A percentile compares a stretch with the other conserved stretches of the same genome.
Conservation (phyloP, 805 yeast species). For the Ogataea angusta region DNA sequence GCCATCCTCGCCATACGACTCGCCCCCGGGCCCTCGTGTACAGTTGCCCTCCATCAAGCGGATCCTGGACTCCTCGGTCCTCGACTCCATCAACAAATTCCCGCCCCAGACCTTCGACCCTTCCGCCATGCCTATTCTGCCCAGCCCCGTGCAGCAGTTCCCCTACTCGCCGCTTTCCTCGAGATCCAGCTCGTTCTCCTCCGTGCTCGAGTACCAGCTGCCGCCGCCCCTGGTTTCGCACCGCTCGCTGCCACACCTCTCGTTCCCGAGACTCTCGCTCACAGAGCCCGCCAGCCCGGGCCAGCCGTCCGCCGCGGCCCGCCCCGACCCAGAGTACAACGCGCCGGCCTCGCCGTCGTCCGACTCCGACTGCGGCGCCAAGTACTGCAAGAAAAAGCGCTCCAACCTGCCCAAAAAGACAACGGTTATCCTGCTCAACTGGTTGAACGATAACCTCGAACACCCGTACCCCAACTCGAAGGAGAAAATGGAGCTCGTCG, state of each 20-base stretch:
- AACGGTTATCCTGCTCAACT: slow-evolving; percentile 47
- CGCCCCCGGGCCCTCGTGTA: slow-evolving; percentile 12
- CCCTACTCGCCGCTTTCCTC: slow-evolving; percentile 23
- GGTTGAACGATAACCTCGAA: slow-evolving; percentile 54
- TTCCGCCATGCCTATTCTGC: slow-evolving; percentile 14
- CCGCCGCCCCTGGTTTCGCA: slow-evolving; percentile 7
- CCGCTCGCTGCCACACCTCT: slow-evolving; percentile 5
- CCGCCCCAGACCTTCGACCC: slow-evolving; percentile 1
- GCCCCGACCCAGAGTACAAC: slow-evolving; percentile 13
- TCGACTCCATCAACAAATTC: slow-evolving; percentile 12
- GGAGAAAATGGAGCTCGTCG: slow-evolving; percentile 52
- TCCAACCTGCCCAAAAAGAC: slow-evolving; percentile 60
- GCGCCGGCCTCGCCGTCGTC: slow-evolving; percentile 19
- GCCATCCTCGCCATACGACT: slow-evolving; percentile 18
- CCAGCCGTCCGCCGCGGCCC: not conserved
- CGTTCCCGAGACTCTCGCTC: slow-evolving; percentile 4
- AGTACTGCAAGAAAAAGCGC: slow-evolving; percentile 34
- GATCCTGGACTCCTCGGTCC: slow-evolving; percentile 20
- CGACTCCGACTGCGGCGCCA: slow-evolving; percentile 6
- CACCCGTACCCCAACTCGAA: slow-evolving; percentile 61
- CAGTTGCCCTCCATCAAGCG: slow-evolving; percentile 24
- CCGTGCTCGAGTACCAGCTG: slow-evolving; percentile 14
- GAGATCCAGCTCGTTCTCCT: slow-evolving; percentile 20
- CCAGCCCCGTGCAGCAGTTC: slow-evolving; percentile 17
- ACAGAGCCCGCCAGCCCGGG: slow-evolving; percentile 7